A percentile compares a stretch with the other conserved stretches of the same genome.
Evolutionary conservation across 768 basidiomycete genomes (phyloP).

Genomic region (Trametes meyenii): DNA sequence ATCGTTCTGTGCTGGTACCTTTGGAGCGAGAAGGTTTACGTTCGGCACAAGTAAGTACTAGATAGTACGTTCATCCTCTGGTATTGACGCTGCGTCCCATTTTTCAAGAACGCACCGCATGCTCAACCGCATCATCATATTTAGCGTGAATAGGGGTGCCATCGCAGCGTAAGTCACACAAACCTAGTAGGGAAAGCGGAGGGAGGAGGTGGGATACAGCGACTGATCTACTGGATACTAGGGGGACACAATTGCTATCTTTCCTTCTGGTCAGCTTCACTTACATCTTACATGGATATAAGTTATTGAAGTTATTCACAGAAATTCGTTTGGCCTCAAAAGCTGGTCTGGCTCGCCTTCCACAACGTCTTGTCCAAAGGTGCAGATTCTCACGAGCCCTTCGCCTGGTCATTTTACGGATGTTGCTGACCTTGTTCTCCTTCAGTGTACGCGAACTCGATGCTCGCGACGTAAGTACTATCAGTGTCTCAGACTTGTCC

Average conservation of each 20-base stretch:
- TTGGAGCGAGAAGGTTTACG: constrained; percentile 9
- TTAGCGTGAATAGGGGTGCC: constrained; percentile 13
- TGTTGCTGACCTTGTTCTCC: neutral
- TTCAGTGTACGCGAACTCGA: constrained; percentile 12
- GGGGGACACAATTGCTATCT: constrained; percentile 4
- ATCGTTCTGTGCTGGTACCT: constrained; percentile 15
- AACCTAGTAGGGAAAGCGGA: no score
- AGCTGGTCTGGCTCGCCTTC: constrained; percentile 11
- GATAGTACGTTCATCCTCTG: neutral
- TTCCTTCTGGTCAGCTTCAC: neutral
- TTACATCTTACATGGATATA: no score
- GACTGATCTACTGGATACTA: neutral
- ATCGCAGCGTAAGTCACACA: constrained; percentile 10
- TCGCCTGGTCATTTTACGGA: neutral
- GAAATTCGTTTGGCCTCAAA: constrained; percentile 14
- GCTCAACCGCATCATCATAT: constrained; percentile 14
- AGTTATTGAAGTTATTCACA: neutral
- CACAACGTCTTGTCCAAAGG: constrained; percentile 14
- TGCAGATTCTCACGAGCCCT: neutral
- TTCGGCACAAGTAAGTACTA: neutral
- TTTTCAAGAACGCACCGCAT: constrained; percentile 5
- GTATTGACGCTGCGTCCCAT: no score
- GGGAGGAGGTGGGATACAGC: no score
- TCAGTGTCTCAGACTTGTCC: no score
- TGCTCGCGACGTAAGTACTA: constrained; percentile 15